These are phyloP conservation scores for Hibiscus mutabilis DNA, from an alignment of 345 rosid genomes.

Conservation along the genomic window DNA sequence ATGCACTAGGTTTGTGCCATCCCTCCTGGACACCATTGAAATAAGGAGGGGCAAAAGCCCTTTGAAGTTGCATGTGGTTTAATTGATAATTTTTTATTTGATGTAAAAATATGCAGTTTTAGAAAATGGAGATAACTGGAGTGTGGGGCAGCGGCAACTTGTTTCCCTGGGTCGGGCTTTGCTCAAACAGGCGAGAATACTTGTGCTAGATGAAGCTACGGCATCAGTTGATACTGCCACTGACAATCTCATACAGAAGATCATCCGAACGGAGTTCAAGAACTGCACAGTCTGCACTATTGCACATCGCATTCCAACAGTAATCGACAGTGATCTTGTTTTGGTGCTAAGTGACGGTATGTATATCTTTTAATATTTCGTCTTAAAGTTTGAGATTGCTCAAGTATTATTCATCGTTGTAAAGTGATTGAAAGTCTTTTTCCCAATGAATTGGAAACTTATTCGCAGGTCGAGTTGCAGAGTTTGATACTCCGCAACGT, in stretches of 20 bases:
- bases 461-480: conserved; percentile 82
- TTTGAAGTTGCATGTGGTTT: neutral
- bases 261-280: conserved; percentile 82
- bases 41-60: neutral
- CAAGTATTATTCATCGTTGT: neutral
- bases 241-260: conserved; percentile 94
- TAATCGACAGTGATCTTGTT: conserved; percentile 94
- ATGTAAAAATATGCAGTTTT: conserved; percentile 39
- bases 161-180: conserved; percentile 91
- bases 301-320: conserved; percentile 98
- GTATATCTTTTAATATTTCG: conserved; percentile 16
- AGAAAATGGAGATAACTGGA: conserved; percentile 99
- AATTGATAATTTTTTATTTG: conserved; percentile 6
- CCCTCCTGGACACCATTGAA: neutral
- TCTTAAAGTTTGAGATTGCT: neutral
- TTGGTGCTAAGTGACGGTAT: conserved; percentile 93
- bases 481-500: conserved; percentile 73
- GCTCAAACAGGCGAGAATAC: conserved; percentile 84
- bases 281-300: conserved; percentile 95
- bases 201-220: conserved; percentile 98
- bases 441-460: conserved; percentile 1
- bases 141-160: conserved; percentile 96
- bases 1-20: conserved; percentile 66
- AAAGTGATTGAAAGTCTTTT: neutral
- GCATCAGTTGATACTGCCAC: conserved; percentile 99